Base-by-base conservation (phyloP, 2,329 filamentous ascomycete species). In the Colletotrichum echinochloae region DNA sequence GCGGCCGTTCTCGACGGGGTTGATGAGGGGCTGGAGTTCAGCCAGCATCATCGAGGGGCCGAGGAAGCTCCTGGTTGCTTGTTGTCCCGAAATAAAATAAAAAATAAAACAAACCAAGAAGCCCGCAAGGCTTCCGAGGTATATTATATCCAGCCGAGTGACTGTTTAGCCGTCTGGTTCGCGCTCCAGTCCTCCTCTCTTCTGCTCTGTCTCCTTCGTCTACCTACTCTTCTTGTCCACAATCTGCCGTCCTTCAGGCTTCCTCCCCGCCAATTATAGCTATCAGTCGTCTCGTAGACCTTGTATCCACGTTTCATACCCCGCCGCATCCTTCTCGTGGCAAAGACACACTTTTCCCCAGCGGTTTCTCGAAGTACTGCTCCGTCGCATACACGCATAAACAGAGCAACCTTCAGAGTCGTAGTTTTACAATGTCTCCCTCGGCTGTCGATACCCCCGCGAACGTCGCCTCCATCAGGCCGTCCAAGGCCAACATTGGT, bases 401-500 rank as follows among this genome's bases (percentile, higher is more conserved):
- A 23, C n/a, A 5, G 44, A 23, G 11, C 20, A 44, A 52, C 37
- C 5, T 37, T 11, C 12, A 51, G 26, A 41, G n/a, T 61, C 59
- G 39, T 30, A 23, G n/a, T 9, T 30, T 66, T 70, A 76, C 61
- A 64, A 82, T 82, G 80, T 79, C 77, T 66, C 80, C 80, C 68
- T 79, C 79, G 56, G 78, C 77, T 68, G 75, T 77, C 68, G 78
- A 81, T 48, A 41, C 72, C 63, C 70, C 76, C 65, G 73, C 73
- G 7, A 61, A 70, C 18, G 61, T 71, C 61, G 59, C 68, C 30
- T 56, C 67, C 46, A 78, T 83, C 61, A 81, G 83, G 79, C 83
- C 87, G 56, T 84, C 88, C 69, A 96, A 97, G 87, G 84, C 93
- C 68, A 98, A 98, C 83, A 97, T 98, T 79, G 95, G 94, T 76